Percentiles rank a stretch among this genome's conserved stretches.
phyloP scores from a whole-genome alignment of 2,329 filamentous ascomycete genomes.

The Sclerotiophoma versabilis region DNA sequence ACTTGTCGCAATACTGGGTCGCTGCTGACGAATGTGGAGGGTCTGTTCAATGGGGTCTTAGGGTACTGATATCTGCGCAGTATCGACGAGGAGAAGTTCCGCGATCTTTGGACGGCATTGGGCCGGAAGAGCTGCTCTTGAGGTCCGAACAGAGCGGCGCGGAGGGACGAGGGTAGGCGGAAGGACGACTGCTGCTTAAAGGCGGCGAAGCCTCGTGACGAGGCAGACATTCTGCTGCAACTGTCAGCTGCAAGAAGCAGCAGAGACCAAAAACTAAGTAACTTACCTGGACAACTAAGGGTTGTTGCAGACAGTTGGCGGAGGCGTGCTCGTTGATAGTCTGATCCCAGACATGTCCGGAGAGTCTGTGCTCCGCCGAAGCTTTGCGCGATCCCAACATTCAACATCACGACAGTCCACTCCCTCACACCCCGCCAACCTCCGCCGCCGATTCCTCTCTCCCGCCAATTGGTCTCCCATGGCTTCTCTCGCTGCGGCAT shows the following conservation, averaged over 20 bases:
- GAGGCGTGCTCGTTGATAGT: neutral
- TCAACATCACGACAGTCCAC: conserved; percentile 32
- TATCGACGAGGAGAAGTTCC: conserved; percentile 35
- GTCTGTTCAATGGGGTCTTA: conserved; percentile 15
- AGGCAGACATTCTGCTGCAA: conserved; percentile 38
- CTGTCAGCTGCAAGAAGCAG: neutral
- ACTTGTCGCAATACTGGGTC: conserved; percentile 47
- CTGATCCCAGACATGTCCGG: conserved; percentile 16
- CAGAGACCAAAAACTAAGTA: neutral
- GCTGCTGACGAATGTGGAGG: conserved; percentile 26
- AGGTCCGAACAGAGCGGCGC: conserved; percentile 37
- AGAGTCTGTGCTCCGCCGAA: conserved; percentile 23
- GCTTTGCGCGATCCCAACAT: conserved; percentile 44
- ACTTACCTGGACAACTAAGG: neutral
- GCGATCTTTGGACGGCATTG: conserved; percentile 18
- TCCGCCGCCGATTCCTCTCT: conserved; percentile 22
- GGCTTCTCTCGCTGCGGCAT: conserved; percentile 71
- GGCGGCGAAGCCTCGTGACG: conserved; percentile 39
- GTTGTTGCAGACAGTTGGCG: conserved; percentile 2
- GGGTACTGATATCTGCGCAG: conserved; percentile 34
- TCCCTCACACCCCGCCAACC: conserved; percentile 20
- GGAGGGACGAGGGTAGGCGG: conserved; percentile 44
- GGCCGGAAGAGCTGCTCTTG: conserved; percentile 33
- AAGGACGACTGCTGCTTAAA: conserved; percentile 37
- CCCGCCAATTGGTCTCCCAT: conserved; percentile 54